Base-by-base conservation (phyloP, 352 stramenopile species). In the Aphanomyces astaci region DNA sequence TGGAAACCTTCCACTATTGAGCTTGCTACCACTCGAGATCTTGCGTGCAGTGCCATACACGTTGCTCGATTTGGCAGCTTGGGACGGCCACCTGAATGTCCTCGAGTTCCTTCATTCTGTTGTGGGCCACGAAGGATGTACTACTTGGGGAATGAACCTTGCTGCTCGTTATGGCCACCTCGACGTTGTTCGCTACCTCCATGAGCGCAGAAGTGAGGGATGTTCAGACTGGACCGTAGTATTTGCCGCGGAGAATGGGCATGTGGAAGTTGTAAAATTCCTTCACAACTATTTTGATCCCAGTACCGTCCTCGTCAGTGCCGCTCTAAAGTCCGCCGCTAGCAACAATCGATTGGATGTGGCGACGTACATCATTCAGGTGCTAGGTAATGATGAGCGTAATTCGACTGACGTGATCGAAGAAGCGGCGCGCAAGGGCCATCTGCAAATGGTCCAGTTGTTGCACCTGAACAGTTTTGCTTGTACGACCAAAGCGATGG, bases 61-160 rank as follows among this genome's bases (percentile, higher is more conserved):
- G 15, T 43, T 43, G 36, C 7, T 15, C 36, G 36, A 43, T 7
- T 43, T 43, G 36, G 36, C 36, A 7, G 36, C 36, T 15, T 7
- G 7, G 15, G 15, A 15, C 15, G 36, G 36, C 36, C 36, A 43
- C 36, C 7, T 43, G 7, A 43, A 43, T 15, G 36, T 43, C 15
- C 7, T 43, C 36, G 36, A 43, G 36, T 43, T n/a, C n/a, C n/a
- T n/a, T n/a, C n/a, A 43, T 43, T 15, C 15, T 15, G 36, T 43
- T 7, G 36, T 15, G 15, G 15, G 25, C 7, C 17, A 25, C 5
- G 39, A 28, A 11, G 63, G 56, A 4, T 74, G 70, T 49, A 67
- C 70, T 25, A 59, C 48, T 15, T n/a, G 62, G 13, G 70, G 62
- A 11, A 74, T 74, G 62, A 64, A 15, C 36, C 7, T 15, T 15